These are phyloP conservation scores for Aegilops speltoides DNA, from an alignment of 176 grass and related monocot species.

Conservation along the genomic window DNA sequence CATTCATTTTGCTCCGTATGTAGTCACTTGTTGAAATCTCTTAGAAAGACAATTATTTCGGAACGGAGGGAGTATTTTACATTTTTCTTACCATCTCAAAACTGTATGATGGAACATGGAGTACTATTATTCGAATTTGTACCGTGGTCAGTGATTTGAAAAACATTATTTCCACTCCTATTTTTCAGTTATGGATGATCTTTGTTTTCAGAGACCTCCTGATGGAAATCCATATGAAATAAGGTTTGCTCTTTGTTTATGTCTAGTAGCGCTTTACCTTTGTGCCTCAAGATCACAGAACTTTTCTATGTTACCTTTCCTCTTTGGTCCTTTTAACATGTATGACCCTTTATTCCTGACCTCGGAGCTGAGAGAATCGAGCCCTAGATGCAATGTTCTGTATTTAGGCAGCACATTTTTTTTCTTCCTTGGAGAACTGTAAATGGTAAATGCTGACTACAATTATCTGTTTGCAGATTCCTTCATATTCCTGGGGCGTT, in stretches of 20 bases:
- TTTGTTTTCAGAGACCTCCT: conserved; percentile 62
- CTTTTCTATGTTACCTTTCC: conserved; percentile 11
- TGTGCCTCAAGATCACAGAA: background rate
- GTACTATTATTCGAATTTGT: conserved; percentile 76
- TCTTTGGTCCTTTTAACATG: conserved; percentile 1
- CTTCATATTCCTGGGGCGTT: conserved; percentile 66
- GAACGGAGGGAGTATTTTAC: too few relatives aligned
- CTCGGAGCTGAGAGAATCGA: background rate
- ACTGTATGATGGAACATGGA: conserved; percentile 91
- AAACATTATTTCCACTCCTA: conserved; percentile 14
- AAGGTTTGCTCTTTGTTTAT: conserved; percentile 47
- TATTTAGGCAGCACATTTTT: background rate
- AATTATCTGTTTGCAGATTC: conserved; percentile 47
- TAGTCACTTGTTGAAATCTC: too few relatives aligned
- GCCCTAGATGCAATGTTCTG: background rate
- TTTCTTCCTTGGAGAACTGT: too few relatives aligned
- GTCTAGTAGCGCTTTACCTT: conserved; percentile 4
- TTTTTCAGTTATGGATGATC: conserved; percentile 43
- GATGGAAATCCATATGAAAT: conserved; percentile 74
- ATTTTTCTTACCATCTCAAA: background rate
- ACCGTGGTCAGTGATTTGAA: conserved; percentile 71
- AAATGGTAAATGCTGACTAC: background rate
- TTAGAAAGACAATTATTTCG: too few relatives aligned
- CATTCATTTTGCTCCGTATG: too few relatives aligned
- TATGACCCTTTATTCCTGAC: background rate